Evolutionary conservation across 2,329 filamentous ascomycete genomes (phyloP).

Genomic region (Penicillium sp.): DNA sequence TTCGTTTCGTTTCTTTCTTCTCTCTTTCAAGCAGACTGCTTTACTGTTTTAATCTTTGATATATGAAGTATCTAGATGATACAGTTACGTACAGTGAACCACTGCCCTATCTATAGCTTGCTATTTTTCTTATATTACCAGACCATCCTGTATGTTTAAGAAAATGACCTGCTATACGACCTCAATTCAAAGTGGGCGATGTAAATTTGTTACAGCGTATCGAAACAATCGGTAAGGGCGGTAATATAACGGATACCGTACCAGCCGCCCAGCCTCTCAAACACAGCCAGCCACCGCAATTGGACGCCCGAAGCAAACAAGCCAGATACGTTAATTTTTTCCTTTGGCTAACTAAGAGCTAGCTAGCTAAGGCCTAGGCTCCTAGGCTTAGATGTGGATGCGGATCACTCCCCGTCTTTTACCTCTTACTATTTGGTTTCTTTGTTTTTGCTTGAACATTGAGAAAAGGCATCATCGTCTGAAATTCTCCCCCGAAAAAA

Average conservation of each 20-base stretch:
- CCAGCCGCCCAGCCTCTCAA: not conserved
- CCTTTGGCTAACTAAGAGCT: not conserved
- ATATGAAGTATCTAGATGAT: too few relatives aligned
- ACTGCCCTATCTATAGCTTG: too few relatives aligned
- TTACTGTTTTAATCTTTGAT: too few relatives aligned
- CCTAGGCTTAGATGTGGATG: too few relatives aligned
- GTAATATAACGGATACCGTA: not conserved
- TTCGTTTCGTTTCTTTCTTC: too few relatives aligned
- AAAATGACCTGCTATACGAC: too few relatives aligned
- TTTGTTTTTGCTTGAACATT: not conserved
- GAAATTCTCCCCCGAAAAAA: not conserved
- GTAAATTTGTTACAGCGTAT: not conserved
- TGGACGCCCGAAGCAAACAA: not conserved
- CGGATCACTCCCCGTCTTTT: not conserved
- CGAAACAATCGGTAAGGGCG: not conserved
- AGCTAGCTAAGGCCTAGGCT: too few relatives aligned
- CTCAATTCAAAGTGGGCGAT: too few relatives aligned
- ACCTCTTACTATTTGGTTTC: not conserved
- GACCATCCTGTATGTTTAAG: too few relatives aligned
- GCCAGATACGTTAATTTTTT: not conserved
- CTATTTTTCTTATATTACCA: too few relatives aligned
- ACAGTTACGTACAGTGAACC: too few relatives aligned
- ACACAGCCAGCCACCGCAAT: not conserved
- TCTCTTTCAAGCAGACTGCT: too few relatives aligned
- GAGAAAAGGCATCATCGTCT: not conserved